Conservation (phyloP, 2,329 filamentous ascomycete genomes). For the Penicillium sp. region DNA sequence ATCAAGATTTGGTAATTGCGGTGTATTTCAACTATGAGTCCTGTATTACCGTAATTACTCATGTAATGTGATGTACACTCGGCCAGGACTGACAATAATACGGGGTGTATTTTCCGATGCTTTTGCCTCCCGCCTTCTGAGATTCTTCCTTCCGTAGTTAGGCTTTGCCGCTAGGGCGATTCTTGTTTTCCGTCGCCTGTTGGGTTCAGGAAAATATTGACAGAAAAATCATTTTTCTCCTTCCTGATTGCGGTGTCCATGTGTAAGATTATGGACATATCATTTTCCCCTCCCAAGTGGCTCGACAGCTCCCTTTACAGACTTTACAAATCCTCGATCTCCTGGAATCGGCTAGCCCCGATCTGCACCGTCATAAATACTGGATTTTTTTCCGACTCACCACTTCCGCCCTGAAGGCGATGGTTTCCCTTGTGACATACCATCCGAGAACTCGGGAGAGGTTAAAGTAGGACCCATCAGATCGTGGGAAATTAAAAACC, state of each 20-base stretch:
- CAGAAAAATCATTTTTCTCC: neutral
- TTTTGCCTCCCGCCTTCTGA: slow-evolving; percentile 7
- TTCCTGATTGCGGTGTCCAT: neutral
- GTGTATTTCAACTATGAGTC: too few relatives aligned
- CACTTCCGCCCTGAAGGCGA: too few relatives aligned
- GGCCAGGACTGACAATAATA: neutral
- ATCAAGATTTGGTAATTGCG: too few relatives aligned
- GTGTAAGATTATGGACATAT: slow-evolving; percentile 3
- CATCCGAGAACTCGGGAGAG: too few relatives aligned
- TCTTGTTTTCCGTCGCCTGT: neutral
- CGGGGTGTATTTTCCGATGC: slow-evolving; percentile 13
- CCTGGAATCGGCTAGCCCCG: slow-evolving; percentile 22
- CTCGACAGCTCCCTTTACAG: neutral
- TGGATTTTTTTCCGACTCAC: neutral
- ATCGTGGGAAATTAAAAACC: neutral
- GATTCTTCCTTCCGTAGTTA: slow-evolving; percentile 1
- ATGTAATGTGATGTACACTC: too few relatives aligned
- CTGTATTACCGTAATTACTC: too few relatives aligned
- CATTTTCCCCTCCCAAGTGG: slow-evolving; percentile 13
- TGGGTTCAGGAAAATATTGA: neutral
- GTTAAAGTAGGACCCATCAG: too few relatives aligned
- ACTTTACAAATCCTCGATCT: neutral
- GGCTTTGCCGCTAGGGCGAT: slow-evolving; percentile 3
- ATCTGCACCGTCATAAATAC: slow-evolving; percentile 12
- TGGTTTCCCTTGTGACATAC: too few relatives aligned